Evolutionary conservation across 805 yeast genomes (phyloP), one percentile per base, ranked within the genome.

Genomic region (Cyberlindnera euphorbiae): DNA sequence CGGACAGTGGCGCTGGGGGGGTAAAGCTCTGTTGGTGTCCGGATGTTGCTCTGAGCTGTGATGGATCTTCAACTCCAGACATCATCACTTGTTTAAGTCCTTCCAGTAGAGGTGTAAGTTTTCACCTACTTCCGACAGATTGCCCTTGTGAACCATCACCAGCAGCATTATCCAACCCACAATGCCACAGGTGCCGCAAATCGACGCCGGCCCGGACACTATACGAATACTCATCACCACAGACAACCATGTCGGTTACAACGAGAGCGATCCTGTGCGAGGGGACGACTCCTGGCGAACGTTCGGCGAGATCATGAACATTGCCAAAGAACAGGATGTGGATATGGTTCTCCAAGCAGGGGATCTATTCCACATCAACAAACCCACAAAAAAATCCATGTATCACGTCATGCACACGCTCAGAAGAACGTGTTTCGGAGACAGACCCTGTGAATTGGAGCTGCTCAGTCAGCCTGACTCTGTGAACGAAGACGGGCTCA

Each of bases 181-280:
- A 34, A 51, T 55, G 59, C 58, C 60, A 7, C 58, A 54, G 28
- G 67, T 69, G 3, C 53, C 62, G 6, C 44, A 51, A 14, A 60
- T 77, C 4, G 69, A 64, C 2, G 64, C 63, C 3, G 82, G 78
- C 4, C 72, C 72, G 6, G 75, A 85, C 56, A 86, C 95, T 0
- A 75, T 89, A 13, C 64, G 84, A 17, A 73, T 93, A 14, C 73
- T 93, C 22, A 61, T 93, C 22, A 87, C 98, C 3, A 88, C 97
- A 1, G 98, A 93, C 54, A 93, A 93, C 55, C 98, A 93, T 66
- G 95, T 93, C 14, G 98, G 98, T 1, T 89, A 80, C 56, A 77
- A 78, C 41, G 98, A 93, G 55, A 74, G 73, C 26, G 97, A 93
- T 56, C 89, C 95, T 1, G 78, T 90, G 5, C 70, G 94, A 13